Conservation (phyloP, 2,329 filamentous ascomycete species). For the Colletotrichum sp. region DNA sequence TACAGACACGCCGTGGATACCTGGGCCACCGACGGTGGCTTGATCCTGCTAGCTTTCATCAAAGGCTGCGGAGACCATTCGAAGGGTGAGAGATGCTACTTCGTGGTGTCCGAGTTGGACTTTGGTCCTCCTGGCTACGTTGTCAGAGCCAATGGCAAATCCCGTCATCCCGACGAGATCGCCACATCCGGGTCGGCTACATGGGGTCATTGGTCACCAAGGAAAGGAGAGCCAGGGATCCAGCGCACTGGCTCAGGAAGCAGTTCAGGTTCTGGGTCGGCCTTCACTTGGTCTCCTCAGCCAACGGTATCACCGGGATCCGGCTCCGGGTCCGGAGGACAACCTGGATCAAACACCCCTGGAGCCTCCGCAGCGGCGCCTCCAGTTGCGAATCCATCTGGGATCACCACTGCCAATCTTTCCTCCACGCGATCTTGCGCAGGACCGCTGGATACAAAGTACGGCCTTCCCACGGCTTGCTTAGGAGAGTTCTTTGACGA, state of each 20-base stretch:
- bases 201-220: not conserved
- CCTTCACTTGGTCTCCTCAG: not conserved
- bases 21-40: slow-evolving; percentile 24
- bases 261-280: not conserved
- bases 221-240: not conserved
- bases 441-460: slow-evolving; percentile 24
- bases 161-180: not conserved
- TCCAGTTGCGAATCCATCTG: not conserved
- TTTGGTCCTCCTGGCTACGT: slow-evolving; percentile 15
- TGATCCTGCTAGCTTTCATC: slow-evolving; percentile 30
- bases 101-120: slow-evolving; percentile 25
- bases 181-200: not conserved
- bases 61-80: slow-evolving; percentile 29
- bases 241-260: not conserved
- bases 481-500: slow-evolving; percentile 30
- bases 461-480: slow-evolving; percentile 30
- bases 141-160: slow-evolving; percentile 24
- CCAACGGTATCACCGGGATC: not conserved
- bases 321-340: not conserved
- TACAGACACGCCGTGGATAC: not conserved
- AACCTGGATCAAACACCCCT: not conserved
- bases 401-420: not conserved
- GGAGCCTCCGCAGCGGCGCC: not conserved
- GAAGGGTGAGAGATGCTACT: slow-evolving; percentile 33
- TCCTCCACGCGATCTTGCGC: not conserved